Conservation (phyloP, 2,329 filamentous ascomycete species). For the Hyphodiscus sp. region DNA sequence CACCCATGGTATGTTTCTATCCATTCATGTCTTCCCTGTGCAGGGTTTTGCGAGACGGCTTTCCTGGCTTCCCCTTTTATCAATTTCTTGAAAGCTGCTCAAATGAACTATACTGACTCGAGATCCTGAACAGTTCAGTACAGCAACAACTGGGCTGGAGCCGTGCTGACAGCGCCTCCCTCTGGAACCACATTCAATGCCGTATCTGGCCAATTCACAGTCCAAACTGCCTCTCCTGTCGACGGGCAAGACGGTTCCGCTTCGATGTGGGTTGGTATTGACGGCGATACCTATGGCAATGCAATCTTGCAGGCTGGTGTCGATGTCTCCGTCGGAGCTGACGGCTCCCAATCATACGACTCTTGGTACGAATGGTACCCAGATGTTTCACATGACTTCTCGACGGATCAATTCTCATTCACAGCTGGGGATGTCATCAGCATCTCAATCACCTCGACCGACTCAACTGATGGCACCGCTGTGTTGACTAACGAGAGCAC, state of each 20-base stretch:
- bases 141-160: conserved; percentile 34
- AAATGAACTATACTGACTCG: too few relatives aligned
- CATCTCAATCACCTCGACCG: conserved; percentile 33
- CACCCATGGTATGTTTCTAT: conserved; percentile 11
- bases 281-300: conserved; percentile 46
- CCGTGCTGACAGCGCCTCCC: conserved; percentile 26
- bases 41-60: too few relatives aligned
- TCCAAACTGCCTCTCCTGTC: conserved; percentile 27
- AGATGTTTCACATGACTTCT: conserved; percentile 45
- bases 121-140: not conserved
- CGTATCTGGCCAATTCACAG: conserved; percentile 31
- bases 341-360: conserved; percentile 34
- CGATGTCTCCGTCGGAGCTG: conserved; percentile 41
- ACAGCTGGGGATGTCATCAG: conserved; percentile 37
- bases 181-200: conserved; percentile 28
- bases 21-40: too few relatives aligned
- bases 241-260: conserved; percentile 24
- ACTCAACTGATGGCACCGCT: conserved; percentile 34
- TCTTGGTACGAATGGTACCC: conserved; percentile 58
- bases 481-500: conserved; percentile 40
- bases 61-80: too few relatives aligned
- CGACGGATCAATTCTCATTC: conserved; percentile 32
- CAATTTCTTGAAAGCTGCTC: too few relatives aligned
- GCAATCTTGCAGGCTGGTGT: conserved; percentile 50
- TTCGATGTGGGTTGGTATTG: conserved; percentile 53